phyloP scores from a whole-genome alignment of 2,329 filamentous ascomycete genomes.

The Aureobasidium sp. region DNA sequence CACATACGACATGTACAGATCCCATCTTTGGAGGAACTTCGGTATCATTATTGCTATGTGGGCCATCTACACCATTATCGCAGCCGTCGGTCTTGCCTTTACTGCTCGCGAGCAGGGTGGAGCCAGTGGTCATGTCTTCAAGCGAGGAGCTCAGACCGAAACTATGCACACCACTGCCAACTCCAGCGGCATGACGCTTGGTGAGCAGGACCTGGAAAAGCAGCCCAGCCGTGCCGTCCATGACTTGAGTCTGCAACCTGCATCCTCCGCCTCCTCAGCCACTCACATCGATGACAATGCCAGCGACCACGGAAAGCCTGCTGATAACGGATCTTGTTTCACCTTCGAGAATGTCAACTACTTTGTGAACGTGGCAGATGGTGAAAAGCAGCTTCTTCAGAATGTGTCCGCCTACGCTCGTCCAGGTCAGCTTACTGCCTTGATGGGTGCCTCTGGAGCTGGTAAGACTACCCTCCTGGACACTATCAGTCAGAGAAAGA shows the following conservation, averaged over 20 bases:
- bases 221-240: constrained; percentile 11
- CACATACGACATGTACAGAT: constrained; percentile 51
- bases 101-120: constrained; percentile 15
- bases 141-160: constrained; percentile 1
- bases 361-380: constrained; percentile 46
- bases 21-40: constrained; percentile 55
- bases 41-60: constrained; percentile 47
- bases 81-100: constrained; percentile 6
- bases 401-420: constrained; percentile 50
- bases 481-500: constrained; percentile 50
- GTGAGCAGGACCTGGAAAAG: constrained; percentile 10
- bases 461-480: constrained; percentile 84
- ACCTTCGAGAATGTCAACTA: constrained; percentile 51
- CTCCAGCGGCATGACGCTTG: not conserved
- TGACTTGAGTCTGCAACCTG: not conserved
- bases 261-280: not conserved
- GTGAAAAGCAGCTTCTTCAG: constrained; percentile 46
- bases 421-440: constrained; percentile 50
- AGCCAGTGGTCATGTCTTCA: constrained; percentile 16
- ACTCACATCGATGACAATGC: not conserved
- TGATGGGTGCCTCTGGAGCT: constrained; percentile 70
- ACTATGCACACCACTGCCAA: not conserved
- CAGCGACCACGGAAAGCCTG: not conserved
- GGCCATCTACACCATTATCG: constrained; percentile 26
- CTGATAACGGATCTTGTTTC: not conserved